Percentiles rank a stretch among this genome's conserved stretches.
Evolutionary conservation across 352 stramenopile species (phyloP).

Genomic region (Elongisporangium undulatum): DNA sequence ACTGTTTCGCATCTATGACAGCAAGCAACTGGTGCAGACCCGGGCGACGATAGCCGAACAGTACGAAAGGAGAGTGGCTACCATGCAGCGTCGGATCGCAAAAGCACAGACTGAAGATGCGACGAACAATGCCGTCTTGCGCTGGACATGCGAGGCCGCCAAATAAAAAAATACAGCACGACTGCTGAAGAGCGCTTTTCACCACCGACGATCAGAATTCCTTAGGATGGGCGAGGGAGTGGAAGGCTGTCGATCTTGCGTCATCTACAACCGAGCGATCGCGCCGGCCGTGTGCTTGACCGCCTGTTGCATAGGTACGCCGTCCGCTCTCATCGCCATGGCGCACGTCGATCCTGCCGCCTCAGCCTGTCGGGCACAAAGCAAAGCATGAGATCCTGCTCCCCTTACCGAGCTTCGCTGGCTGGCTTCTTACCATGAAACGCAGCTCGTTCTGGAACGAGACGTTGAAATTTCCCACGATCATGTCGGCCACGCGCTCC

Average conservation of each 20-base stretch:
- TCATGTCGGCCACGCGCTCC: slow-evolving; percentile 60
- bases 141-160: slow-evolving; percentile 28
- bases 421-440: slow-evolving; percentile 56
- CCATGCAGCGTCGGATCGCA: slow-evolving; percentile 41
- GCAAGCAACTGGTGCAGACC: slow-evolving; percentile 27
- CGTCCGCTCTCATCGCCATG: slow-evolving; percentile 54
- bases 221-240: neutral
- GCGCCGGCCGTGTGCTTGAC: slow-evolving; percentile 67
- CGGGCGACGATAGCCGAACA: slow-evolving; percentile 44
- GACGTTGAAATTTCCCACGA: slow-evolving; percentile 78
- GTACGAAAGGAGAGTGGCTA: slow-evolving; percentile 61
- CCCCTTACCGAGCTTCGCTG: neutral
- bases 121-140: slow-evolving; percentile 35
- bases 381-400: slow-evolving; percentile 5
- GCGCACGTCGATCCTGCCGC: slow-evolving; percentile 56
- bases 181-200: neutral
- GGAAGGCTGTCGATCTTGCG: neutral
- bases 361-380: slow-evolving; percentile 42
- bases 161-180: neutral
- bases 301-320: slow-evolving; percentile 68
- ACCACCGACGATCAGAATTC: neutral
- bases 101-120: slow-evolving; percentile 34
- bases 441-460: slow-evolving; percentile 85
- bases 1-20: slow-evolving; percentile 47
- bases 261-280: slow-evolving; percentile 49